Conservation (phyloP, 257 asterid genomes). For the Ballota nigra region DNA sequence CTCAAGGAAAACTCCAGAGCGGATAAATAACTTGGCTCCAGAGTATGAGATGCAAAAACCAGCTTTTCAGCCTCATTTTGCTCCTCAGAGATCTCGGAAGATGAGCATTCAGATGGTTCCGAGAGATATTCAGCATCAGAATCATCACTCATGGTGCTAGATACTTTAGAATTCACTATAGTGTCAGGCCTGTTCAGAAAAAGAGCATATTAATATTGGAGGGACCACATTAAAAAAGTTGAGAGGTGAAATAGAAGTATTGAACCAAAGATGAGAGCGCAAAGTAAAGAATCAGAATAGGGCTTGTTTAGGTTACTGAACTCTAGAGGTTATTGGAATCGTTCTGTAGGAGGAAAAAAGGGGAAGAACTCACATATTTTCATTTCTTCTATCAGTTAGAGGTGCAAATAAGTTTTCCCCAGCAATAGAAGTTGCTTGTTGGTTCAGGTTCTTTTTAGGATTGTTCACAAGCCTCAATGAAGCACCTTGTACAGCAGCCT, state of each 20-base stretch:
- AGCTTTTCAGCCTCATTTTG: constrained; percentile 44
- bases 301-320: background rate
- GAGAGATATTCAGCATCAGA: constrained; percentile 52
- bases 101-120: constrained; percentile 71
- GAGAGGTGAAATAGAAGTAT: background rate
- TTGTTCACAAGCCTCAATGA: constrained; percentile 32
- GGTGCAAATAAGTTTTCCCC: constrained; percentile 41
- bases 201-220: constrained; percentile 16
- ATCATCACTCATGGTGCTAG: constrained; percentile 43
- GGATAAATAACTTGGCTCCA: constrained; percentile 56
- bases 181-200: constrained; percentile 43
- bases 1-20: constrained; percentile 59
- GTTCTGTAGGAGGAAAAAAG: constrained; percentile 8
- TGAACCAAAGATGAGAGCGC: constrained; percentile 9
- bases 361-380: constrained; percentile 44
- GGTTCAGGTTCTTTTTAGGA: constrained; percentile 35
- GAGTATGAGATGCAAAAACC: constrained; percentile 18
- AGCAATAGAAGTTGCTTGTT: constrained; percentile 32
- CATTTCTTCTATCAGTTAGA: constrained; percentile 34
- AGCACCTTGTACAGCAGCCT: constrained; percentile 50
- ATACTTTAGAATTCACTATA: constrained; percentile 39
- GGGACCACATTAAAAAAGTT: constrained; percentile 11
- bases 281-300: constrained; percentile 1
- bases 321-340: background rate
- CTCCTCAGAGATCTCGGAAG: constrained; percentile 54